Base-by-base conservation (phyloP, 345 rosid species). In the Corymbia maculata region DNA sequence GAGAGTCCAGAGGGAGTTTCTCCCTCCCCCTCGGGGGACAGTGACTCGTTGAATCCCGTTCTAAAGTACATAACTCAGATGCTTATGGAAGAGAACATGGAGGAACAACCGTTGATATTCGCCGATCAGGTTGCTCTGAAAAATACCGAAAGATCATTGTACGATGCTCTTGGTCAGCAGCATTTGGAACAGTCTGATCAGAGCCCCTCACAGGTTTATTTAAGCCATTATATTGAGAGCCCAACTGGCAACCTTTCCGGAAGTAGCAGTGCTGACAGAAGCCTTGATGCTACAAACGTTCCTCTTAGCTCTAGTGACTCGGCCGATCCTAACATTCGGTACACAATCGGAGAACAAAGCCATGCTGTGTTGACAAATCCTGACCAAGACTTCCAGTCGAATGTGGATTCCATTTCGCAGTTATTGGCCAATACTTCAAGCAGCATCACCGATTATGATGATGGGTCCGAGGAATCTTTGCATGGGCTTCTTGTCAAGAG, bases 11-110 rank as follows among this genome's bases (percentile, higher is more conserved):
- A 16, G 47, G 36, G 85, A 30, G 90, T 51, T 5, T 86, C 93
- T 79, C 84, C 42, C 70, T 6, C 59, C 70, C 89, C 96, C 92
- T 64, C 93, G 5, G 94, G 90, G 85, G 95, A 93, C 87, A 91
- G 88, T 59, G 92, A 91, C 15, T 94, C 92, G 24, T 90, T 93
- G 3, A 94, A 94, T 49, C 89, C 94, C 2, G 92, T 95, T 49
- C 94, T 95, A 89, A 93, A 88, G 90, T 96, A 94, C 90, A 91
- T 96, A 42, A 93, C 87, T 85, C 93, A 94, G 93, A 88, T 95
- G 85, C 98, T 95, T 32, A 91, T 96, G 98, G 98, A 95, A 88
- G 98, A 95, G 93, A 93, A 92, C 89, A 86, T 93, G 90, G 95
- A 91, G 42, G 94, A 91, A 84, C 92, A 92, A 64, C 94, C 95